Percentiles rank a stretch among this genome's conserved stretches.
Evolutionary conservation across 306 rosid genomes (phyloP).

Genomic region (Pueraria montana): DNA sequence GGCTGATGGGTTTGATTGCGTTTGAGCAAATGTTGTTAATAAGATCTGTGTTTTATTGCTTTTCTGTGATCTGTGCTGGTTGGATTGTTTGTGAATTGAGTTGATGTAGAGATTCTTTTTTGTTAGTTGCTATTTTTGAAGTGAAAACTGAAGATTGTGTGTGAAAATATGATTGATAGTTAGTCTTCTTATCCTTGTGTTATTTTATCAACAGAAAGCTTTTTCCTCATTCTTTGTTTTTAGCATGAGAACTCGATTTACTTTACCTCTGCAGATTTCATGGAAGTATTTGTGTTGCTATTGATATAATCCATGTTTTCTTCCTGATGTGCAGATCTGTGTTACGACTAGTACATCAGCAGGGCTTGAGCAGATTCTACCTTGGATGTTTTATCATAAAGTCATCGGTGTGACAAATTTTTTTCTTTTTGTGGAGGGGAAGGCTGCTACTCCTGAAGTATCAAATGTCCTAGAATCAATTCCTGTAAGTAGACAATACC

Average conservation of each 20-base stretch:
- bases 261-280: neutral
- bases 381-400: constrained; percentile 99
- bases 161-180: neutral
- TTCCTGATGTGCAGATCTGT: constrained; percentile 70
- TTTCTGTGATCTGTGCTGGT: constrained; percentile 16
- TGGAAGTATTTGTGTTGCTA: neutral
- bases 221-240: neutral
- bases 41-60: constrained; percentile 29
- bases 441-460: constrained; percentile 89
- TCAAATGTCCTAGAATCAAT: constrained; percentile 84
- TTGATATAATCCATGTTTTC: constrained; percentile 35
- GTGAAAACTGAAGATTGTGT: neutral
- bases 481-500: constrained; percentile 74
- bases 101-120: neutral
- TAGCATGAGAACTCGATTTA: neutral
- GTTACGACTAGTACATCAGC: constrained; percentile 90
- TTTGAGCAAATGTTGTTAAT: neutral
- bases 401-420: constrained; percentile 85
- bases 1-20: neutral
- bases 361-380: constrained; percentile 95
- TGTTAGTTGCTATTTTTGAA: neutral
- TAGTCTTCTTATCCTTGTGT: neutral
- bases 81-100: constrained; percentile 1
- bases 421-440: constrained; percentile 94
- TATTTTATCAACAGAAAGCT: neutral